Evolutionary conservation across 208 protist species (phyloP).

Genomic region (Acanthamoeba triangularis): DNA sequence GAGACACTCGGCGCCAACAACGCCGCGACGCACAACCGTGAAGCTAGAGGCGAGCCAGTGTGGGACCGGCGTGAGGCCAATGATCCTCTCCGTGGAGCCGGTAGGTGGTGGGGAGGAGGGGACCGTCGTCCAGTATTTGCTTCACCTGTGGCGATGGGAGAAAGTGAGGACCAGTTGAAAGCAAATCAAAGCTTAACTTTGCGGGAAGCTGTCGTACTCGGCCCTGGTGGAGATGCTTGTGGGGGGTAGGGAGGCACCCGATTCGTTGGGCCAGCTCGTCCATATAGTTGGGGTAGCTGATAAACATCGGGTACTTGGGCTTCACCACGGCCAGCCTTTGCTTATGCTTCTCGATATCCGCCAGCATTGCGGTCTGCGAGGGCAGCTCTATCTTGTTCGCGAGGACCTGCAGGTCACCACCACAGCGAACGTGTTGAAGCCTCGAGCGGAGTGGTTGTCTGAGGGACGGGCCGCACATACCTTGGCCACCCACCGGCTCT

Average conservation of each 20-base stretch:
- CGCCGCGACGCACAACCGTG: too few relatives aligned
- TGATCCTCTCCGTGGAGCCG: neutral
- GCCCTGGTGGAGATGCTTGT: neutral
- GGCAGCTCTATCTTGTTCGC: neutral
- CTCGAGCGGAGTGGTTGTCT: neutral
- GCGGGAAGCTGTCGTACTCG: neutral
- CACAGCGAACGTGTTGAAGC: neutral
- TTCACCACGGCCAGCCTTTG: neutral
- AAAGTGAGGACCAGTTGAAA: neutral
- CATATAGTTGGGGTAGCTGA: neutral
- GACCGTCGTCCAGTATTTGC: slow-evolving; percentile 5
- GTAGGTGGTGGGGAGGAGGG: neutral
- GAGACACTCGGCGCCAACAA: too few relatives aligned
- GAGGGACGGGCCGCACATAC: neutral
- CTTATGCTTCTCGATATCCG: neutral
- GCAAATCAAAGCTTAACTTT: neutral
- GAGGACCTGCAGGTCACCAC: neutral
- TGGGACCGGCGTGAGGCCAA: neutral
- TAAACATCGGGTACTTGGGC: slow-evolving; percentile 41
- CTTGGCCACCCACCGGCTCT: slow-evolving; percentile 1
- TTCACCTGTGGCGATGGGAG: neutral
- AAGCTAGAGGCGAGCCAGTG: neutral
- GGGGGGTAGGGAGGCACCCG: neutral
- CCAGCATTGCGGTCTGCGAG: neutral
- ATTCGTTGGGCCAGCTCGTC: slow-evolving; percentile 15